Evolutionary conservation across 331 rosid species (phyloP).

Genomic region (Cydonia oblonga): DNA sequence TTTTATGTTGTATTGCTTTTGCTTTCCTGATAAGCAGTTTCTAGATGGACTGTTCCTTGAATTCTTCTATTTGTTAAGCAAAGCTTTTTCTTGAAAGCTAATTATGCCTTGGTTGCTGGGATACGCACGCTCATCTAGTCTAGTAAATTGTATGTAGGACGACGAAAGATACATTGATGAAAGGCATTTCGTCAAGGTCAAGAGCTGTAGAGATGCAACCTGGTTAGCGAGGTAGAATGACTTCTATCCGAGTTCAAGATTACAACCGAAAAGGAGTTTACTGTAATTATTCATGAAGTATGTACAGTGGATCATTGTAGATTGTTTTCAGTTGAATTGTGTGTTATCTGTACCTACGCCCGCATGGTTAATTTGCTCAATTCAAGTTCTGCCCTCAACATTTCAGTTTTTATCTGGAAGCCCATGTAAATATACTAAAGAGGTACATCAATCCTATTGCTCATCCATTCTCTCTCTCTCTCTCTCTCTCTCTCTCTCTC

Average conservation of each 20-base stretch:
- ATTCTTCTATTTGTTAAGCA: background rate
- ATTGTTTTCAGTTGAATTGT: background rate
- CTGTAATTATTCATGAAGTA: background rate
- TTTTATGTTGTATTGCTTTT: background rate
- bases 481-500: no score
- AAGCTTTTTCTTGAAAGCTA: background rate
- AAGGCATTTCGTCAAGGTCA: background rate
- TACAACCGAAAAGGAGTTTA: background rate
- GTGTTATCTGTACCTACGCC: background rate
- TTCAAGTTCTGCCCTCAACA: background rate
- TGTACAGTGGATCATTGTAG: background rate
- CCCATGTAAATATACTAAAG: background rate
- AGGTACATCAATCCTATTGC: background rate
- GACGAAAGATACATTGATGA: background rate
- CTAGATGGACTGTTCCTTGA: background rate
- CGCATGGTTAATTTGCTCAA: background rate
- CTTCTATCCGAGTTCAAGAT: background rate
- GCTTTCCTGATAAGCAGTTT: background rate
- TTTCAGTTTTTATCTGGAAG: background rate
- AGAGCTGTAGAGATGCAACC: background rate
- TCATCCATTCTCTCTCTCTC: background rate
- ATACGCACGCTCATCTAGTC: slow-evolving; percentile 25
- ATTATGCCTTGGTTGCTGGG: background rate
- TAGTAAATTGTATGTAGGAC: slow-evolving; percentile 8
- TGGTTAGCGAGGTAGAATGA: background rate